Percentiles rank a stretch among this genome's conserved stretches.
These are phyloP conservation scores for Plasmodium yoelii DNA, from an alignment of 169 alveolate genomes.

Conservation along the genomic window DNA sequence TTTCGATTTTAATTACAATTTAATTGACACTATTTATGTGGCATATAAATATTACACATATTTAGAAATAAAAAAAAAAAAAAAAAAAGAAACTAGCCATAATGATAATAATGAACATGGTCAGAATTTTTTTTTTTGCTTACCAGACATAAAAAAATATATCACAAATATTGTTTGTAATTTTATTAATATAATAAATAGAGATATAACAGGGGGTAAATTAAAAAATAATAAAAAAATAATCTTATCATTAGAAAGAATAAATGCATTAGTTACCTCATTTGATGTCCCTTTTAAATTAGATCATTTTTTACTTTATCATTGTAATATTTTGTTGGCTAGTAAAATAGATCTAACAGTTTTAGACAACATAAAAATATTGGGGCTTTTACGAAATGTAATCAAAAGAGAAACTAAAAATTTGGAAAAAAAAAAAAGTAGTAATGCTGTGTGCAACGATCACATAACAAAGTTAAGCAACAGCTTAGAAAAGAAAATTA, in stretches of 20 bases:
- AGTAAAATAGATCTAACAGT: conserved; percentile 62
- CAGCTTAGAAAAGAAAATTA: conserved; percentile 4
- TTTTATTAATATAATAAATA: conserved; percentile 36
- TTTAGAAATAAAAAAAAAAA: conserved; percentile 22
- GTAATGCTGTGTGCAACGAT: not conserved
- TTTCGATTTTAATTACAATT: conserved; percentile 57
- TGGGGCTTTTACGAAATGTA: conserved; percentile 27
- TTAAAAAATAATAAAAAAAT: conserved; percentile 24
- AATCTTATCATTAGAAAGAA: conserved; percentile 51
- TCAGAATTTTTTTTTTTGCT: conserved; percentile 21
- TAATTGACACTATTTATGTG: conserved; percentile 62
- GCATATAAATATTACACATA: conserved; percentile 60
- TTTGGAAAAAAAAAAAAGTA: not conserved
- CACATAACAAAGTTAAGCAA: not conserved
- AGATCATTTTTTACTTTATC: conserved; percentile 23
- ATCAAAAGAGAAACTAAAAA: not conserved
- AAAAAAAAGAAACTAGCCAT: conserved; percentile 8
- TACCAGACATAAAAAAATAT: conserved; percentile 48
- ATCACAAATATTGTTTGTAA: conserved; percentile 48
- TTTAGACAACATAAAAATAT: conserved; percentile 48
- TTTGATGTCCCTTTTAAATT: conserved; percentile 41
- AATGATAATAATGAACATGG: too few species aligned
- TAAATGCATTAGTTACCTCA: conserved; percentile 14
- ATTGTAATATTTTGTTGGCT: conserved; percentile 43
- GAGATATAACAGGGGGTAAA: conserved; percentile 3